Percentiles rank a stretch among this genome's conserved stretches.
phyloP scores from a whole-genome alignment of 305 asterid genomes.

The Ilex paraguariensis region DNA sequence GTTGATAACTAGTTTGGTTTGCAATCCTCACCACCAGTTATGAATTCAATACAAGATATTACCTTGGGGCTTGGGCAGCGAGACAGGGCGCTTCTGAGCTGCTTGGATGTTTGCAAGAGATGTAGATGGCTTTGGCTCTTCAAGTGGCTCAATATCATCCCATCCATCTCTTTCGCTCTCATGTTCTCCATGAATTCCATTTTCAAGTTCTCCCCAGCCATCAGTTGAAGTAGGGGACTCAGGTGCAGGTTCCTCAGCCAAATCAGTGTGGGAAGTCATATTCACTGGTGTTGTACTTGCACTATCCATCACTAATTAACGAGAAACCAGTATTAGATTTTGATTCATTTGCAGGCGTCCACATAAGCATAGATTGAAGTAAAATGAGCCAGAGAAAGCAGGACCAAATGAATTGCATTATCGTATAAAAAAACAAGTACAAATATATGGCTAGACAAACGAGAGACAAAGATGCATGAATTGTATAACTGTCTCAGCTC shows the following conservation, averaged over 20 bases:
- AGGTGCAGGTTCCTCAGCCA: conserved; percentile 51
- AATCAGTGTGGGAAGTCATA: conserved; percentile 43
- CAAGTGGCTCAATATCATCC: conserved; percentile 94
- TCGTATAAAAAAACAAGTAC: no score
- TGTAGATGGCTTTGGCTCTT: conserved; percentile 62
- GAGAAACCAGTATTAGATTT: conserved; percentile 24
- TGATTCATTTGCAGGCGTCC: neutral
- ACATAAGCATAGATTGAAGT: neutral
- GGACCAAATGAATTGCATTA: neutral
- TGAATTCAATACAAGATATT: neutral
- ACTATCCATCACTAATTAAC: conserved; percentile 36
- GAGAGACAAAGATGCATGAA: neutral
- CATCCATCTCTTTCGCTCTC: conserved; percentile 73
- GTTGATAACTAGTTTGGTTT: no score
- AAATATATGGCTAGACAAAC: no score
- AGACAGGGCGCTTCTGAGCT: conserved; percentile 84
- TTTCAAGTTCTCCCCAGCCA: conserved; percentile 97
- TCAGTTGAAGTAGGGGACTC: conserved; percentile 76
- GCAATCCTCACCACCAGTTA: no score
- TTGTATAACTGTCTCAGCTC: no score
- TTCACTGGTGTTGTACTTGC: conserved; percentile 45
- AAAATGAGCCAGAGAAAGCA: neutral
- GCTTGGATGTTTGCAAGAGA: conserved; percentile 89
- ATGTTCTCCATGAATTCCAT: conserved; percentile 52
- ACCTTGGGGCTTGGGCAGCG: conserved; percentile 77